Conservation (phyloP, 2,329 filamentous ascomycete species). For the Stromatinia cepivora region DNA sequence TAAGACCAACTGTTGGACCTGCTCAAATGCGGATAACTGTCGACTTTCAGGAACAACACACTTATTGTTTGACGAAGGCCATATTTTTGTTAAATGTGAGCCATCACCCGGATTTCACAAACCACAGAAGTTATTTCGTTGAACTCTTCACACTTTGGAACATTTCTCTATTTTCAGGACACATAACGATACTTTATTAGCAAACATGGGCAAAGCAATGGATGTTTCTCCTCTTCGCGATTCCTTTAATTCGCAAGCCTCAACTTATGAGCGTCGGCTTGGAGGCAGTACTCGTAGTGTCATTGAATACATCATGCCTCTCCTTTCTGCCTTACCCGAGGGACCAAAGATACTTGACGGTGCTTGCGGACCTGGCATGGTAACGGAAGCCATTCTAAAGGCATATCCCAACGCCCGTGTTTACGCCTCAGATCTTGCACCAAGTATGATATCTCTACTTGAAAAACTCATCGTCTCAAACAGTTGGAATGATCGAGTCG, state of each 20-base stretch:
- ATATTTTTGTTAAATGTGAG: not conserved
- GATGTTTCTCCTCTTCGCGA: slow-evolving; percentile 1
- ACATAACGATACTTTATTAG: not conserved
- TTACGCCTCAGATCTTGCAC: not conserved
- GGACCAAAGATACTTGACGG: not conserved
- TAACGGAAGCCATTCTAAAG: not conserved
- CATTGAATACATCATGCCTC: not conserved
- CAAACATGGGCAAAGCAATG: not conserved
- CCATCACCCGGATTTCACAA: not conserved
- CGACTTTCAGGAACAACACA: too few species aligned
- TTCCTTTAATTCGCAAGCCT: not conserved
- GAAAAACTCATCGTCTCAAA: not conserved
- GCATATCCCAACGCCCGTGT: slow-evolving; percentile 6
- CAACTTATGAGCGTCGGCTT: not conserved
- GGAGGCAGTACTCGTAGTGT: slow-evolving; percentile 1
- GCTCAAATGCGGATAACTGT: too few species aligned
- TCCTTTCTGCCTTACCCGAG: not conserved
- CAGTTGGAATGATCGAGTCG: not conserved
- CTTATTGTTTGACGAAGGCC: too few species aligned
- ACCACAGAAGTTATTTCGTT: not conserved
- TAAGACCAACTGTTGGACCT: too few species aligned
- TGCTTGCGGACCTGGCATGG: slow-evolving; percentile 10
- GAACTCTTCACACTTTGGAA: not conserved
- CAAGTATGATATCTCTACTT: slow-evolving; percentile 7
- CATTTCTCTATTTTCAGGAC: not conserved